Percentiles rank a stretch among this genome's conserved stretches.
Conservation (phyloP, 78 protist genomes). For the Anaeramoeba flamelloides region DNA sequence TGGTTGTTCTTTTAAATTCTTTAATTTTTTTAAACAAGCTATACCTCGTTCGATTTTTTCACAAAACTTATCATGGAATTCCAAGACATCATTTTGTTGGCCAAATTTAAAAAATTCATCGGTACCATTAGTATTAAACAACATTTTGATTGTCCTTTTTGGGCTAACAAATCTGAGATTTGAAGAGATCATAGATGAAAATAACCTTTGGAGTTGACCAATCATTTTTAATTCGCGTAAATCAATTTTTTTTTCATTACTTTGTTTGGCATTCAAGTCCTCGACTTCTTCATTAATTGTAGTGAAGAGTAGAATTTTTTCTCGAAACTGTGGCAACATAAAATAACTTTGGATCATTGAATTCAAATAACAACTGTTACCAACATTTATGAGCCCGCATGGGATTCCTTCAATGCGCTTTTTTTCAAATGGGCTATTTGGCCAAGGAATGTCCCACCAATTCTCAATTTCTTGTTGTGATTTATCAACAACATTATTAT, state of each 20-base stretch:
- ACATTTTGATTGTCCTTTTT: neutral
- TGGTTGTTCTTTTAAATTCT: neutral
- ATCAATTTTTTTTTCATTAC: no score
- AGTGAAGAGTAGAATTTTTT: neutral
- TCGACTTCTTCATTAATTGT: neutral
- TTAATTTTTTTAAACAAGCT: neutral
- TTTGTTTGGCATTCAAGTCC: neutral
- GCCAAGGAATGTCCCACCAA: no score
- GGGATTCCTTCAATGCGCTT: no score
- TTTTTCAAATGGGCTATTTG: no score
- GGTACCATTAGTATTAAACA: neutral
- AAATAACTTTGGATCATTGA: neutral
- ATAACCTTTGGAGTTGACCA: neutral
- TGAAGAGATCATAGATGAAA: neutral
- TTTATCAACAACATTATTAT: no score
- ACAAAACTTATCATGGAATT: neutral
- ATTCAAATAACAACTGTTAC: neutral
- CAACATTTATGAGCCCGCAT: neutral
- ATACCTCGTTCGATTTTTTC: neutral
- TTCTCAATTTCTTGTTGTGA: no score
- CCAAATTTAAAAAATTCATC: neutral
- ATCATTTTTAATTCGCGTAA: neutral
- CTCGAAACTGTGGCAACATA: neutral
- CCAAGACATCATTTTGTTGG: neutral
- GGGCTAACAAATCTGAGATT: neutral